Base-by-base conservation (phyloP, 75 land plant species). In the Cupressus sempervirens region DNA sequence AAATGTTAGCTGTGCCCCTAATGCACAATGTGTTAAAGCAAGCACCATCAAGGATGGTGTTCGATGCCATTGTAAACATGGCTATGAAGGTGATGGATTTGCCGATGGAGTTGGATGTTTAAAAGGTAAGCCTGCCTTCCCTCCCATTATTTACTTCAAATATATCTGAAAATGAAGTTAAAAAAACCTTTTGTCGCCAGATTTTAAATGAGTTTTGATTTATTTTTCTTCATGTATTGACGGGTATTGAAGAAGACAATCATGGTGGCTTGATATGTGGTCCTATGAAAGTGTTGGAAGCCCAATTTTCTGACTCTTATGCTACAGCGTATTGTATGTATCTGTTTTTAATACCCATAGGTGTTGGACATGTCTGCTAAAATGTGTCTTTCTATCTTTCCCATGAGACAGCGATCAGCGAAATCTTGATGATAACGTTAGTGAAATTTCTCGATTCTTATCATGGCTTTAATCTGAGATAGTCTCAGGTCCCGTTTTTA, bases 1-100 rank as follows among this genome's bases (percentile, higher is more conserved):
- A 30, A 81, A 29, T 30, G 30, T 52, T 48, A 75, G 9, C 53
- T 85, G 83, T 83, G 80, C 70, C 53, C 62, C 45, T 1, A 83
- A 89, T 85, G 94, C 92, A 4, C 12, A 15, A 41, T 46, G 81
- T 68, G 89, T 91, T 12, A 89, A 93, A 77, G 89, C 90, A n/a
- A 89, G 87, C 26, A 73, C 89, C 30, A 89, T 93, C 23, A 32
- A 58, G 20, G 86, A 73, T 62, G 94, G 93, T 26, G 86, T 90
- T 0, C 86, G 93, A 82, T 94, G 95, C 74, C 52, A 68, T 1
- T 94, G 95, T 67, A 40, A 50, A 20, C 72, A 80, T 65, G 92
- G 93, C 3, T 89, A 87, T 82, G 83, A 58, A 4, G 95, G 95
- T 1, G 95, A 94, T 83, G 95, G 93, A 23, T 94, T 89, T 83